These are phyloP conservation scores for Ophiosphaerella herpotricha DNA, from an alignment of 2,329 filamentous ascomycete species.

Conservation along the genomic window DNA sequence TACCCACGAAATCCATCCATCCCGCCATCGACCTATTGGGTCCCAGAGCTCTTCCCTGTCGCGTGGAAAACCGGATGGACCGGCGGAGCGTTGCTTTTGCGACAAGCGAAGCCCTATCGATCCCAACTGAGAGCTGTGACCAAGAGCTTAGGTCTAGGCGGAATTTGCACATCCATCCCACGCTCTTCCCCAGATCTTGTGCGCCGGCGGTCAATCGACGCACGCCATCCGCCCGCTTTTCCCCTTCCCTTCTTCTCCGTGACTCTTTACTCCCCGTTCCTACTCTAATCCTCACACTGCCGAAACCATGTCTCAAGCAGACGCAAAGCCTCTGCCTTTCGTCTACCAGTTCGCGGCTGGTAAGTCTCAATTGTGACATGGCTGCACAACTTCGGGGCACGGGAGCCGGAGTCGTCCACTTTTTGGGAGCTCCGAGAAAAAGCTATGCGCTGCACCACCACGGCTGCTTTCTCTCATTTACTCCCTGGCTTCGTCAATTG, in stretches of 20 bases:
- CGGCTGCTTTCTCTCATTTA: background rate
- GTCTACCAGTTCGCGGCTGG: constrained; percentile 94
- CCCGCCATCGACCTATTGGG: too few species aligned
- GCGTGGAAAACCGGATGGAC: constrained; percentile 5
- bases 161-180: constrained; percentile 29
- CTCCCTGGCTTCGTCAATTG: too few species aligned
- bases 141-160: constrained; percentile 7
- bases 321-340: constrained; percentile 80
- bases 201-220: constrained; percentile 11
- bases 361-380: constrained; percentile 50
- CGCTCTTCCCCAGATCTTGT: constrained; percentile 37
- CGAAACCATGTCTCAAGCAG: constrained; percentile 51
- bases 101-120: constrained; percentile 18
- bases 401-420: constrained; percentile 3
- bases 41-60: background rate
- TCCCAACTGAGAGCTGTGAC: constrained; percentile 24
- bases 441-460: constrained; percentile 5
- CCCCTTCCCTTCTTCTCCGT: constrained; percentile 16
- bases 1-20: background rate
- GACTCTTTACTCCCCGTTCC: constrained; percentile 7
- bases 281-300: constrained; percentile 11
- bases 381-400: constrained; percentile 25
- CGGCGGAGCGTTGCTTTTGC: constrained; percentile 13
- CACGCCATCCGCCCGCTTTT: constrained; percentile 12
- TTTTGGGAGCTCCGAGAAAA: constrained; percentile 5